These are phyloP conservation scores for Zygosaccharomyces sapae DNA, from an alignment of 1,139 yeast species.

Conservation along the genomic window DNA sequence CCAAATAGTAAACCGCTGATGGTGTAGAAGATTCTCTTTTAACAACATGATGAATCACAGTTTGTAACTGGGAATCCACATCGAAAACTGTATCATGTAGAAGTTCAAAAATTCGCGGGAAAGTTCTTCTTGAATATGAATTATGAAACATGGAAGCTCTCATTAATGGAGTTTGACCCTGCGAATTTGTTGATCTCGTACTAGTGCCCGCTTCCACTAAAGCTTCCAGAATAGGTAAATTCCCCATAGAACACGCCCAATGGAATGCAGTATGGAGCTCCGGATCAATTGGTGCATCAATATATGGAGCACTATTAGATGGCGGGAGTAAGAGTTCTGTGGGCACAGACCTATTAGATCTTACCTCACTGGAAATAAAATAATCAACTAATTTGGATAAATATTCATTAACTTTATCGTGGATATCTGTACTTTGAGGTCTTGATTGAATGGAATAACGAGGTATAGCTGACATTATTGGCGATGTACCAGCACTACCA, in stretches of 20 bases:
- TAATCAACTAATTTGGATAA: constrained; percentile 45
- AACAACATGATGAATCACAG: constrained; percentile 83
- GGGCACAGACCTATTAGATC: constrained; percentile 28
- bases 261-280: constrained; percentile 95
- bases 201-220: constrained; percentile 71
- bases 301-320: constrained; percentile 35
- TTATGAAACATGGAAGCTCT: constrained; percentile 82
- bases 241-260: constrained; percentile 96
- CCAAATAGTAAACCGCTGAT: constrained; percentile 78
- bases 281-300: constrained; percentile 65
- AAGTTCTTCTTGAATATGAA: constrained; percentile 76
- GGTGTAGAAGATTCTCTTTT: constrained; percentile 59
- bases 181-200: constrained; percentile 64
- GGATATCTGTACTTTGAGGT: constrained; percentile 31
- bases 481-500: constrained; percentile 31
- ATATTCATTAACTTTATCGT: constrained; percentile 41
- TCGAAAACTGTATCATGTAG: constrained; percentile 60
- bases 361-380: constrained; percentile 66
- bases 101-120: constrained; percentile 68
- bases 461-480: constrained; percentile 31
- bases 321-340: constrained; percentile 59
- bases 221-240: constrained; percentile 65
- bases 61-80: constrained; percentile 61
- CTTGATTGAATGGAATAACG: constrained; percentile 28
- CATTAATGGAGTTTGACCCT: constrained; percentile 82